Conservation (phyloP, 805 yeast genomes). For the Candida hungchunana region DNA sequence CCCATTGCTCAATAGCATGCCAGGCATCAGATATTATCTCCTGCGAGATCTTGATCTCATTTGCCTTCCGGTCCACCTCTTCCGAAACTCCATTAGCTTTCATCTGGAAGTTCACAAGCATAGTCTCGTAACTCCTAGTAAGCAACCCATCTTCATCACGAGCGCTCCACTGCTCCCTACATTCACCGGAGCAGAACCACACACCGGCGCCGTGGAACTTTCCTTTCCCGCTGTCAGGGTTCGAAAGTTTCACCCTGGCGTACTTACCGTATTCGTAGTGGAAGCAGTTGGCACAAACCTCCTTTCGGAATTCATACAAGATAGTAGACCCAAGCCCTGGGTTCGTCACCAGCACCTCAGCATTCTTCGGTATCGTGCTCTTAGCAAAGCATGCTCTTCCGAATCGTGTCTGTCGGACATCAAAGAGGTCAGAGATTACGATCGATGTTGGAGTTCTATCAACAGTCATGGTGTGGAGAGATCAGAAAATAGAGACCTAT, state of each 20-base stretch:
- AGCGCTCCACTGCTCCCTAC: constrained; percentile 34
- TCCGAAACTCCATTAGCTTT: constrained; percentile 28
- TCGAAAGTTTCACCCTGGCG: constrained; percentile 37
- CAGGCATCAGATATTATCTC: constrained; percentile 31
- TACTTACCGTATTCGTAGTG: constrained; percentile 42
- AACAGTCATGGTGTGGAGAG: constrained; percentile 9
- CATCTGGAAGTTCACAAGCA: constrained; percentile 20
- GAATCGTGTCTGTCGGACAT: constrained; percentile 37
- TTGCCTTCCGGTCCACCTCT: constrained; percentile 10
- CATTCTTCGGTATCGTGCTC: constrained; percentile 35
- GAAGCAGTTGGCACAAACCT: constrained; percentile 56
- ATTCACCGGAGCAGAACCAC: constrained; percentile 50
- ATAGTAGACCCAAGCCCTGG: constrained; percentile 46
- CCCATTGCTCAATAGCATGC: constrained; percentile 38
- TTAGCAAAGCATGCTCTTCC: constrained; percentile 63
- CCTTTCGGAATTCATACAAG: constrained; percentile 52
- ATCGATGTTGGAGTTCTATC: constrained; percentile 15
- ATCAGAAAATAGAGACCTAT: too few relatives aligned
- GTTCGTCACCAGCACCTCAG: constrained; percentile 36
- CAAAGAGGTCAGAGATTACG: constrained; percentile 30
- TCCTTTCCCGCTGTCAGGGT: constrained; percentile 11
- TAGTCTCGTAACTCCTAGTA: constrained; percentile 31
- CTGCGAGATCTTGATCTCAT: constrained; percentile 12
- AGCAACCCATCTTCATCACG: constrained; percentile 36
- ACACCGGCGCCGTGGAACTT: constrained; percentile 37